Percentiles rank a stretch among this genome's conserved stretches.
Evolutionary conservation across 1,139 yeast species (phyloP).

Genomic region (Saccharomyces hybrid): DNA sequence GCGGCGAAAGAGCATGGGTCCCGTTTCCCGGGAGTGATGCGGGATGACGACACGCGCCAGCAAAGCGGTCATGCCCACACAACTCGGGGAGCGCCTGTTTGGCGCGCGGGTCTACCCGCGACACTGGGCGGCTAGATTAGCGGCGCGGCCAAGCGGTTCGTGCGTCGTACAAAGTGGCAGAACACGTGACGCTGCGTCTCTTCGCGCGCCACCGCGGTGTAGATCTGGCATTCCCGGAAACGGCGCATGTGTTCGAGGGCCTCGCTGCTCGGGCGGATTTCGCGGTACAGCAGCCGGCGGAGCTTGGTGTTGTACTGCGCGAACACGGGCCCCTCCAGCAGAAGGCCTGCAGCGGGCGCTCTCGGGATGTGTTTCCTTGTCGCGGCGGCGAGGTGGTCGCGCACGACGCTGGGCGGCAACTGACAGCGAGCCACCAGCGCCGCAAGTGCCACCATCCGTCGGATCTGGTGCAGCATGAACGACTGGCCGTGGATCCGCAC

Average conservation of each 20-base stretch:
- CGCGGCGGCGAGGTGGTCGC: not conserved
- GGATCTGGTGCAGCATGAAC: conserved; percentile 91
- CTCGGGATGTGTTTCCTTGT: not conserved
- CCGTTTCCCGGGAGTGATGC: not conserved
- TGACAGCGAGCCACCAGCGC: not conserved
- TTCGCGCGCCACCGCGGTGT: not conserved
- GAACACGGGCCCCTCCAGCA: conserved; percentile 1
- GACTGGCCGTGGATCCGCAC: conserved; percentile 90
- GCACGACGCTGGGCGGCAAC: not conserved
- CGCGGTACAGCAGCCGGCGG: not conserved
- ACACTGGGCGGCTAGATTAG: not conserved
- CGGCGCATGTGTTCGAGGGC: conserved; percentile 1
- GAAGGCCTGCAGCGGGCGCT: conserved; percentile 2
- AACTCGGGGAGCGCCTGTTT: too few species aligned
- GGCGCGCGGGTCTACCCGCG: not conserved
- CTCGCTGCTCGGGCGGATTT: not conserved
- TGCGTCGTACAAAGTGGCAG: not conserved
- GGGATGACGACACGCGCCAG: conserved; percentile 1
- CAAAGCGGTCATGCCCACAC: not conserved
- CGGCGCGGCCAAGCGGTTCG: not conserved
- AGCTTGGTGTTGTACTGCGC: conserved; percentile 3
- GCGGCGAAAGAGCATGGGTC: not conserved
- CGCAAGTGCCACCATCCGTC: conserved; percentile 92
- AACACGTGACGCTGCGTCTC: not conserved
- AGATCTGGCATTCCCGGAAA: not conserved